Evolutionary conservation across 176 grass and related monocot species (phyloP), one percentile per base, ranked within the genome.

Genomic region (Bonia amplexicaulis): DNA sequence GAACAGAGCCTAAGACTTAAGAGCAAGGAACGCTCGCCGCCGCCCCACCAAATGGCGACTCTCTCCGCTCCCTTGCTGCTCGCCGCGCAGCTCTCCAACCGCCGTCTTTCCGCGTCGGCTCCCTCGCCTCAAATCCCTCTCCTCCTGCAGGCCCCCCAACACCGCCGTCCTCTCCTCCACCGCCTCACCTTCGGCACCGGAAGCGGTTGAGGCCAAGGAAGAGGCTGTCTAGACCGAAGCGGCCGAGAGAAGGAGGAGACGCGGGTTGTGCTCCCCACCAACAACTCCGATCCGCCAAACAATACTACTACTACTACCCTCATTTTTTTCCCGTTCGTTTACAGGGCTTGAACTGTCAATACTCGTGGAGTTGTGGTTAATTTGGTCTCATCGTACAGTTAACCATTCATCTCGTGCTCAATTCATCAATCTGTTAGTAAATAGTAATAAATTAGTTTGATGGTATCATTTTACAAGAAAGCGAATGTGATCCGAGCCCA

Each of bases 201-300:
- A 58, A 58, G 54, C 8, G 37, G 44, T 60, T 11, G 66, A 65
- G 58, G 77, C 90, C 15, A 60, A 80, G 15, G 81, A 61, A 71
- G 71, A 81, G 16, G 74, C 19, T 7, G 66, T 78, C 7, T 51
- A 77, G 77, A 64, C 46, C 0, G 76, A 52, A 49, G 48, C 48
- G 4, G 48, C 14, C 4, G n/a, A n/a, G 13, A 49, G 46, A 13
- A 47, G 59, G 83, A 39, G 83, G 83, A 81, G 61, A 78, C 83
- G 33, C 84, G 88, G 66, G 71, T 99, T 42, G 84, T 92, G 37
- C 91, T 98, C 8, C 96, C 93, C 23, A 98, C 93, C 60, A 98
- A 95, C 73, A 91, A 98, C 91, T 98, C 41, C 89, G 96, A 88
- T 96, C 75, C 93, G 96, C 78, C 93, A 98, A 84, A 95, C 93